Percentiles rank a stretch among this genome's conserved stretches.
These are phyloP conservation scores for Phaseolus lunatus DNA, from an alignment of 306 rosid species.

Conservation along the genomic window DNA sequence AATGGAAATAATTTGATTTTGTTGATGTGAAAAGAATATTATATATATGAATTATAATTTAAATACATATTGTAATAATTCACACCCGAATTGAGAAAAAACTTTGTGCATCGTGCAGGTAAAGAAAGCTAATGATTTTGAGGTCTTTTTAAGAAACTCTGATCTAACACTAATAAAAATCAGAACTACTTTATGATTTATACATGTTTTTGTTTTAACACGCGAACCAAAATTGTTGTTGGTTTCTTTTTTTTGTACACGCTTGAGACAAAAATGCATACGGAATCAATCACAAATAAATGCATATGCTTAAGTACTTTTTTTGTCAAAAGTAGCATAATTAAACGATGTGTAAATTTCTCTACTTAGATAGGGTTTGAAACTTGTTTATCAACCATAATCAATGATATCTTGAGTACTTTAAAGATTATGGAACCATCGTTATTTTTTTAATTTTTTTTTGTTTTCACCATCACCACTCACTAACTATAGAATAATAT, in stretches of 20 bases:
- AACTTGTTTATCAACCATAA: neutral
- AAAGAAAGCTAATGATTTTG: too few relatives aligned
- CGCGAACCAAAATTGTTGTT: neutral
- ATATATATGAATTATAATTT: too few relatives aligned
- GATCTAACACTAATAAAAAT: neutral
- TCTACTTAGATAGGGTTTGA: neutral
- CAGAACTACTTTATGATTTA: neutral
- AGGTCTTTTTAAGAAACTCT: too few relatives aligned
- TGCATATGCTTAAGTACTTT: neutral
- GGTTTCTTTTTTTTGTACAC: neutral
- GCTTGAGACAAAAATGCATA: neutral
- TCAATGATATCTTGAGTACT: constrained; percentile 3
- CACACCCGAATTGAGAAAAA: too few relatives aligned
- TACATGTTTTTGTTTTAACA: neutral
- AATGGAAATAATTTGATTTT: too few relatives aligned
- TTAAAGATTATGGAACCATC: neutral
- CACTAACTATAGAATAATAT: too few relatives aligned
- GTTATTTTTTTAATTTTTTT: neutral
- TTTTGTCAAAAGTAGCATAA: neutral
- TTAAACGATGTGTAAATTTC: neutral
- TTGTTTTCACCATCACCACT: neutral
- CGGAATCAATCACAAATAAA: constrained; percentile 18
- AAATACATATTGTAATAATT: too few relatives aligned
- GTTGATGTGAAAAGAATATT: too few relatives aligned
- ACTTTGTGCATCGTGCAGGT: too few relatives aligned